Evolutionary conservation across 2,329 filamentous ascomycete species (phyloP), one percentile per base, ranked within the genome.

Genomic region (Colletotrichum sp.): DNA sequence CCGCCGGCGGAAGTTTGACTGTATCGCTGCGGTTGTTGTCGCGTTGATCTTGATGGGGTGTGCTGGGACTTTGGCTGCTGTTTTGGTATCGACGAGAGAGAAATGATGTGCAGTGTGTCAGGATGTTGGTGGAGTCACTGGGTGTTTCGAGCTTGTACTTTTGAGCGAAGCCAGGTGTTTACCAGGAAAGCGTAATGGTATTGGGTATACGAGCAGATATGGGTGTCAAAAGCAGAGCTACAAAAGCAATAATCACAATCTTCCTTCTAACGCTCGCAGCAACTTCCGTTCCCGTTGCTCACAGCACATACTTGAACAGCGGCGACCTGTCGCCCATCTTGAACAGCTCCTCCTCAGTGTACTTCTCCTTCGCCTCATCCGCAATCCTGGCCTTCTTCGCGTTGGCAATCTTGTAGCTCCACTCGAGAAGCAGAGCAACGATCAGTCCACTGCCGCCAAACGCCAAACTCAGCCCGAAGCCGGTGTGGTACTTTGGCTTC

Each of bases 401-500:
- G 22, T 84, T 84, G 1, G 74, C 80, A 36, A 69, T 63, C 63
- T 82, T 81, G 57, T 82, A 83, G 25, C 79, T 79, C 55, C 79
- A 61, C 77, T 85, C 84, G 0, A 85, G 72, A 13, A 84, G 27
- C 2, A 83, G 55, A 0, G 83, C 80, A 4, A 81, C 80, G 3
- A 83, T 30, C 13, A 85, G 78, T 1, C 82, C 82, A 15, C 77
- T 78, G 0, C 72, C 77, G 8, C 79, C 82, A 71, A 86, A 83
- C 2, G 83, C 83, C 57, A 85, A 67, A 2, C 80, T 80, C 3
- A 84, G 78, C 1, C 84, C 84, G 34, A 82, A 86, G 0, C 84
- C 84, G 1, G 83, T 84, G 19, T 79, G 89, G 77, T 92, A 92
- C 86, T 90, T 87, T 0, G 90, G 89, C 8, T 78, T 79, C 71